Conservation (phyloP, 345 rosid species). For the Populus ilicifolia region DNA sequence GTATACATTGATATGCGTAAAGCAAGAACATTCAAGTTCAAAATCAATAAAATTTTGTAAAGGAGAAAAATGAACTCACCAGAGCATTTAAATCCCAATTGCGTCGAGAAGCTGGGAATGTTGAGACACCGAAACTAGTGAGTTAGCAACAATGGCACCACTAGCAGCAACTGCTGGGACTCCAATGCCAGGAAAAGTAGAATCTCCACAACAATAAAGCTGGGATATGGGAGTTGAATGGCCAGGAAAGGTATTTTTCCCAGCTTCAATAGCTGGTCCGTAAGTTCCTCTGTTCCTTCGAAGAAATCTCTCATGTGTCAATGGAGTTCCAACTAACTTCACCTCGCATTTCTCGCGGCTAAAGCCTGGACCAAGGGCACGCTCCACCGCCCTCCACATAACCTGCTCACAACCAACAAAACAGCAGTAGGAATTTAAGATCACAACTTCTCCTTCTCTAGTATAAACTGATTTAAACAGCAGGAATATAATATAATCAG, state of each 20-base stretch:
- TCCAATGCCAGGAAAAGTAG: slow-evolving; percentile 90
- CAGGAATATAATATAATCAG: too few relatives aligned
- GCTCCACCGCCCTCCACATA: slow-evolving; percentile 85
- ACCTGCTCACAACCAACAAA: slow-evolving; percentile 40
- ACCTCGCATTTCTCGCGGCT: slow-evolving; percentile 73
- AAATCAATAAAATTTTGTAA: background rate
- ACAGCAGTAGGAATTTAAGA: background rate
- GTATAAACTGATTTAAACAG: too few relatives aligned
- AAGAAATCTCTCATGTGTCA: slow-evolving; percentile 77
- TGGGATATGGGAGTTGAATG: slow-evolving; percentile 77
- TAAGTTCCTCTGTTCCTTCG: slow-evolving; percentile 79
- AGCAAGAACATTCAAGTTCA: background rate
- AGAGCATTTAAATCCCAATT: slow-evolving; percentile 48
- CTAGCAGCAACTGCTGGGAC: slow-evolving; percentile 95
- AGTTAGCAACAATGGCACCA: slow-evolving; percentile 89
- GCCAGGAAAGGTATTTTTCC: slow-evolving; percentile 72
- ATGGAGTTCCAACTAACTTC: slow-evolving; percentile 80
- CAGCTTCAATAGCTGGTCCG: slow-evolving; percentile 85
- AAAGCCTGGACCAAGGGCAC: slow-evolving; percentile 73
- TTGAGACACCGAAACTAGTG: slow-evolving; percentile 66
- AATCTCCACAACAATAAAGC: slow-evolving; percentile 83
- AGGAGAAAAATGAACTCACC: slow-evolving; percentile 10
- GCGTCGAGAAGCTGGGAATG: slow-evolving; percentile 90
- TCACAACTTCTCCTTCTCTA: too few relatives aligned
- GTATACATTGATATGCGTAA: background rate